Base-by-base conservation (phyloP, 257 asterid species). In the Penstemon newberryi region DNA sequence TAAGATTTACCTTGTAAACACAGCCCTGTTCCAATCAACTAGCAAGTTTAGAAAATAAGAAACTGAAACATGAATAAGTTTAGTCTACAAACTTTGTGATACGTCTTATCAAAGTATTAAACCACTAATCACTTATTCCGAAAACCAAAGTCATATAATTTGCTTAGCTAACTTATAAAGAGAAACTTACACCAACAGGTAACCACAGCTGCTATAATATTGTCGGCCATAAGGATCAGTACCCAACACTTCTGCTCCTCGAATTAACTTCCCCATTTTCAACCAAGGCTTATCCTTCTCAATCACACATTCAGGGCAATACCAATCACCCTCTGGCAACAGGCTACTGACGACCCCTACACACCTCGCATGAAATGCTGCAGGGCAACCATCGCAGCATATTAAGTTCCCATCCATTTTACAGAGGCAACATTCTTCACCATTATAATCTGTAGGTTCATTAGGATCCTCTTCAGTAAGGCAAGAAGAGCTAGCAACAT, bases 401-500 rank as follows among this genome's bases (percentile, higher is more conserved):
- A 25, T 25, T 25, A 25, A 25, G 2, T 25, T 25, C 33, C 33
- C 33, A 25, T 25, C 33, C 33, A 84, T 87, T 83, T 85, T 90
- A 82, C 98, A 92, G 19, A 92, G 95, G 83, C 85, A 77, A 78
- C 98, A 92, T 77, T 92, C 98, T 75, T 92, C 96, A 73, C 83
- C 82, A 70, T 92, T 92, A 86, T 85, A 68, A 69, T 92, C 96
- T 39, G 81, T 77, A 46, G 77, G 38, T 59, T 83, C 91, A 59
- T 81, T 85, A 19, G 70, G 78, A 72, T 78, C 86, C 62, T 80
- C 96, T 83, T 82, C 85, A 1, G 90, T 73, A 71, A 84, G 63
- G 81, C 90, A 80, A 44, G 88, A 83, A 77, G 80, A 67, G 42
- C 82, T 82, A 63, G 79, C 81, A 47, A 77, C 86, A 82, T 82